Base-by-base conservation (phyloP, 805 yeast species). In the Babjeviella inositovora region DNA sequence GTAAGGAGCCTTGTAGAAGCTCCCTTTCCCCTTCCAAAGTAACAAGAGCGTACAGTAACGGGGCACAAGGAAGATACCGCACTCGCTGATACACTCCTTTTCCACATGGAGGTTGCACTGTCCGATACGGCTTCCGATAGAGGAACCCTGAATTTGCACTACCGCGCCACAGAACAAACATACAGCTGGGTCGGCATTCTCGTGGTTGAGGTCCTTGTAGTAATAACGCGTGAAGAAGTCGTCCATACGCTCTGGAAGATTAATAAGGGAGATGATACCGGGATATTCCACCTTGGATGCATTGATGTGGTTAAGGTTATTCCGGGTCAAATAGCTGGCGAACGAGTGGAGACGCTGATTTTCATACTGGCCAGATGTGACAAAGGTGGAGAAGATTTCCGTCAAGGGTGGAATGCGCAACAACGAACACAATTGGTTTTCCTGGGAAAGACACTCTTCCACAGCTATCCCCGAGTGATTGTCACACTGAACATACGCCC, bases 1-100 rank as follows among this genome's bases (percentile, higher is more conserved):
- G 39, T 72, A 87, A 0, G 97, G 97, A 3, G 92, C 75, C 16
- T 70, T 70, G 29, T 67, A 59, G 42, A 87, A 87, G 1, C 93
- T 69, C 0, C 98, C 98, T 17, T 76, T 73, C 6, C 73, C 75
- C 23, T 68, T 69, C 28, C 76, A 65, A 22, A 87, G 40, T 16
- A 81, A 39, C 24, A 82, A 47, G 13, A 79, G 39, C 8, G 73
- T 51, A 31, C 79, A 62, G 31, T 71, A 74, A 32, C 73, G 68
- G 2, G 92, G 87, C 2, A 79, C 38, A 22, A 82, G 47, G 33
- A 71, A 82, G 0, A 82, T 60, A 0, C 94, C 94, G 23, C 67
- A 61, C 24, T 63, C 67, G 17, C 62, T 53, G n/a, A 63, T 47
- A 39, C 92, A 77, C 29, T 71, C 73, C 41, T 62, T 57, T 23